These are phyloP conservation scores for Trypethelium eluteriae DNA, from an alignment of 495 filamentous ascomycete species.

Conservation along the genomic window DNA sequence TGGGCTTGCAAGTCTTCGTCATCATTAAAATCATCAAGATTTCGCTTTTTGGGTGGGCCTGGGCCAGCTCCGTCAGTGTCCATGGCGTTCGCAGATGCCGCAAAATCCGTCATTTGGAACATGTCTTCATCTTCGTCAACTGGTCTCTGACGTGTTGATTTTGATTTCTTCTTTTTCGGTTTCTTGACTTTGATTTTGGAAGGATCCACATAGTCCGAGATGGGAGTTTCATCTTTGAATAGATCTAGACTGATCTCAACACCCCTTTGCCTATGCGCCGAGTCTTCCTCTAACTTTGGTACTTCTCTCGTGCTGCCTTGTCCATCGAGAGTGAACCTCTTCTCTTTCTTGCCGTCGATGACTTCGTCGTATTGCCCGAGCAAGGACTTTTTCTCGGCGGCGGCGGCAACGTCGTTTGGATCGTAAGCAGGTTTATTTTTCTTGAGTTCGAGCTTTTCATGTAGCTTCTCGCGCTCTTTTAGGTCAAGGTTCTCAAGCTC, in stretches of 20 bases:
- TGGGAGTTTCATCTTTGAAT: slow-evolving; percentile 54
- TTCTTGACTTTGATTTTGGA: slow-evolving; percentile 85
- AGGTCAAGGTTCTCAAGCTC: slow-evolving; percentile 81
- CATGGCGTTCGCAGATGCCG: slow-evolving; percentile 53
- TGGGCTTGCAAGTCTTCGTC: slow-evolving; percentile 89
- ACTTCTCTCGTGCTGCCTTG: slow-evolving; percentile 61
- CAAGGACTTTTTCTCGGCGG: slow-evolving; percentile 56
- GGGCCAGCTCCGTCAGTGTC: slow-evolving; percentile 55
- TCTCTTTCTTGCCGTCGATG: slow-evolving; percentile 84
- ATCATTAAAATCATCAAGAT: slow-evolving; percentile 67
- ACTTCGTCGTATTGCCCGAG: slow-evolving; percentile 91
- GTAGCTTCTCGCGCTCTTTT: slow-evolving; percentile 66
- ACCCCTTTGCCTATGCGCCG: slow-evolving; percentile 52
- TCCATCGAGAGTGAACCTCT: slow-evolving; percentile 76
- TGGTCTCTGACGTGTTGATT: slow-evolving; percentile 60
- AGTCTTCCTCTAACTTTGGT: slow-evolving; percentile 49
- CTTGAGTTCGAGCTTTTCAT: slow-evolving; percentile 74
- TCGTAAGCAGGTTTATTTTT: slow-evolving; percentile 90
- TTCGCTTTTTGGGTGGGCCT: slow-evolving; percentile 48
- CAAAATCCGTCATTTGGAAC: slow-evolving; percentile 42
- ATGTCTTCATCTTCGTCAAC: slow-evolving; percentile 62
- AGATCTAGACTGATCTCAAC: slow-evolving; percentile 72
- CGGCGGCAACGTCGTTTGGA: slow-evolving; percentile 59
- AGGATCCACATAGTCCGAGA: slow-evolving; percentile 81
- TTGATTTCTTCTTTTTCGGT: slow-evolving; percentile 85